Evolutionary conservation across 1,284 basidiomycete species (phyloP).

Genomic region (Anthracocystis panici-leucophaei): DNA sequence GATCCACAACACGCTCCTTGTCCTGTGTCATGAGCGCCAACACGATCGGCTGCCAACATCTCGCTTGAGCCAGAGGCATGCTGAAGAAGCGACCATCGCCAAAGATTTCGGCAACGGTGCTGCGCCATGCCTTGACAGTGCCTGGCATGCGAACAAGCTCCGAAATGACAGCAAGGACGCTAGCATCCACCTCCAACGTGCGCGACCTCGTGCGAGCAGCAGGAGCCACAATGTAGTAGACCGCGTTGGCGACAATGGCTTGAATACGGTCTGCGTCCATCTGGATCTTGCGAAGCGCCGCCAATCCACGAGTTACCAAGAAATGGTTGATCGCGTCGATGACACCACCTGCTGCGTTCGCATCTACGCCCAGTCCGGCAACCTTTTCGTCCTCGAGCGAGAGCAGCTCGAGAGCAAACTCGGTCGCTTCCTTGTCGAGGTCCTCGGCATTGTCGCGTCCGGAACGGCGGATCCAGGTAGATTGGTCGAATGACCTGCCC

Average conservation of each 20-base stretch:
- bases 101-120: constrained; percentile 82
- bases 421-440: constrained; percentile 38
- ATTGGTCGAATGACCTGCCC: constrained; percentile 80
- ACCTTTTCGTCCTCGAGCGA: constrained; percentile 17
- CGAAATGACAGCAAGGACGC: constrained; percentile 75
- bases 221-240: constrained; percentile 87
- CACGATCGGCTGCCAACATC: constrained; percentile 82
- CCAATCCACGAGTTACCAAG: constrained; percentile 79
- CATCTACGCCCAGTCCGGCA: neutral
- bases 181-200: constrained; percentile 70
- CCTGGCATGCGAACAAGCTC: constrained; percentile 84
- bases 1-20: constrained; percentile 85
- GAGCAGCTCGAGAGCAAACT: constrained; percentile 28
- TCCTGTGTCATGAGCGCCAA: constrained; percentile 85
- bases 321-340: constrained; percentile 77
- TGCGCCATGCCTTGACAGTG: constrained; percentile 86
- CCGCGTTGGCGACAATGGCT: constrained; percentile 82
- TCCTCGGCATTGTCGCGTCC: constrained; percentile 74
- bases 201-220: constrained; percentile 75
- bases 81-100: constrained; percentile 90
- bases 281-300: constrained; percentile 82
- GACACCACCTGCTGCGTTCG: constrained; percentile 10
- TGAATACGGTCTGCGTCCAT: constrained; percentile 86
- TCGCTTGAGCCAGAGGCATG: constrained; percentile 74
- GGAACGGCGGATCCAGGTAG: constrained; percentile 81